Percentiles rank a stretch among this genome's conserved stretches.
phyloP scores from a whole-genome alignment of 805 yeast genomes.

The Tetrapisispora pingtungensis region DNA sequence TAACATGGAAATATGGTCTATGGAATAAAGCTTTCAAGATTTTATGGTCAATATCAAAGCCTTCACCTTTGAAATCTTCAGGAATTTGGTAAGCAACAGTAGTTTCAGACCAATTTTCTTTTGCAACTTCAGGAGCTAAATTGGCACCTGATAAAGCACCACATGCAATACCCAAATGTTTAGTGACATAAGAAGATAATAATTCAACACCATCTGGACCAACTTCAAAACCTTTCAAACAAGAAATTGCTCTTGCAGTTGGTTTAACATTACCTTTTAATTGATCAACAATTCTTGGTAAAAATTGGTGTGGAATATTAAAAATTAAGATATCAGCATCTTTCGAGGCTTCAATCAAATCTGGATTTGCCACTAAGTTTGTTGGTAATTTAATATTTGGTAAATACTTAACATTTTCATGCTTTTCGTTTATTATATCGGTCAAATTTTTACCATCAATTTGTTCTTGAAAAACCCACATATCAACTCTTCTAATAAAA shows the following conservation, averaged over 20 bases:
- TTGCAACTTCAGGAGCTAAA: slow-evolving; percentile 93
- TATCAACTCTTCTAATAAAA: slow-evolving; percentile 65
- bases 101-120: slow-evolving; percentile 92
- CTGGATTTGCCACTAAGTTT: slow-evolving; percentile 84
- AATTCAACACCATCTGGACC: slow-evolving; percentile 74
- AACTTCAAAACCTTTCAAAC: slow-evolving; percentile 92
- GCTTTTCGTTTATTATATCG: slow-evolving; percentile 77
- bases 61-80: slow-evolving; percentile 37
- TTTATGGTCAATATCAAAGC: slow-evolving; percentile 48
- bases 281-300: slow-evolving; percentile 66
- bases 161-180: slow-evolving; percentile 75
- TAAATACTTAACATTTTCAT: slow-evolving; percentile 88
- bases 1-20: slow-evolving; percentile 94
- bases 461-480: slow-evolving; percentile 95
- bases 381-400: slow-evolving; percentile 76
- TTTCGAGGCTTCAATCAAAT: slow-evolving; percentile 59
- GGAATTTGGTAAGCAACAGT: slow-evolving; percentile 84
- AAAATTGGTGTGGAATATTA: slow-evolving; percentile 95
- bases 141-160: slow-evolving; percentile 97
- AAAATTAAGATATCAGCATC: slow-evolving; percentile 81
- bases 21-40: slow-evolving; percentile 78
- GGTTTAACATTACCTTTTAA: slow-evolving; percentile 66
- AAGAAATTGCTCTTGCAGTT: slow-evolving; percentile 75
- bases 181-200: slow-evolving; percentile 67
- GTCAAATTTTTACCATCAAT: slow-evolving; percentile 72